Evolutionary conservation across 2,329 filamentous ascomycete genomes (phyloP), one percentile per base, ranked within the genome.

Genomic region (Trichoderma sp.): DNA sequence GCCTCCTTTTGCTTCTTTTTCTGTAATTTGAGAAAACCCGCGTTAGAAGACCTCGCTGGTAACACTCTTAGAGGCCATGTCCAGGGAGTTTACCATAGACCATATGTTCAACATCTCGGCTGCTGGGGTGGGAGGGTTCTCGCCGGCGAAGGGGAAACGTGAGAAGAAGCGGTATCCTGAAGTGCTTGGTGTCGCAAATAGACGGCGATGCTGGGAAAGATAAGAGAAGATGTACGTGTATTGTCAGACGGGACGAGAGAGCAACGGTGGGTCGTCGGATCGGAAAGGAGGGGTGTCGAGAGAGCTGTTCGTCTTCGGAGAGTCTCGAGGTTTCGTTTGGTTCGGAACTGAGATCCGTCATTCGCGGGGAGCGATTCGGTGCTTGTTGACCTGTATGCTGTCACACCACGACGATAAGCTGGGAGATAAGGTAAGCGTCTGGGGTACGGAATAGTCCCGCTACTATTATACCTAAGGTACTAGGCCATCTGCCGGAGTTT

Each of bases 1-100:
- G 92, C 93, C 80, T 96, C 91, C 81, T 97, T 92, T 83, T 97
- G 92, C 83, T 97, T 91, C 81, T 97, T 95, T 82, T 96, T 93
- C 89, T 96, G 79, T 74, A 10, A 14, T 12, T 10, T 5, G 5
- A 14, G 14, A 14, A 14, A 74, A 77, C 51, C 28, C 15, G 21
- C 12, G 61, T 64, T 56, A 66, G 65, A 26, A 44, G 10, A 39
- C 14, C 52, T 57, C 26, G 21, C 21, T 55, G 44, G 55, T n/a
- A 56, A 24, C 7, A 3, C 7, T 12, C 24, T 39, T 10, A 63
- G 7, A 39, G 24, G 21, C 39, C 45, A 48, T 39, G 47, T 34
- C 52, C 50, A 74, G 5, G 12, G 5, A 84, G 59, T 3, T 10
- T 83, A 96, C 93, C 94, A 98, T 97, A 74, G 93, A 96, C 95